Evolutionary conservation across 768 basidiomycete species (phyloP), one percentile per base, ranked within the genome.

Genomic region (Mycena olivaceomarginata): DNA sequence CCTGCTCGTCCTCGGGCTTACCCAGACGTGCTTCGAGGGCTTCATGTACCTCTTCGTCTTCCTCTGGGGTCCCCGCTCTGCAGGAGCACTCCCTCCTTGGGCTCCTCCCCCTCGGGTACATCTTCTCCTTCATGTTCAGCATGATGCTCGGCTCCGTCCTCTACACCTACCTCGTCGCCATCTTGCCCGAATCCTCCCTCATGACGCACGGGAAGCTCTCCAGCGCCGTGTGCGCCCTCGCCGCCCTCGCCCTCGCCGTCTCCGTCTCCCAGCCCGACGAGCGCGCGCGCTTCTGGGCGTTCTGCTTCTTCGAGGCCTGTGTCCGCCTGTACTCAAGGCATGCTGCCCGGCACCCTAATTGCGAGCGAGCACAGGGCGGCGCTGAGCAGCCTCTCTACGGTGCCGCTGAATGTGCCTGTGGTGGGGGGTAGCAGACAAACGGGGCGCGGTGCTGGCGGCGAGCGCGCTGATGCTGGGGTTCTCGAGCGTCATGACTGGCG

Each of bases 241-340:
- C 92, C 75, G 91, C 92, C 9, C 80, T 93, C 22, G 87, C 93
- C 3, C 88, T 95, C 41, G 90, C 90, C 0, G 73, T 86, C 20
- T 90, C 90, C 80, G 87, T 93, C 41, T 81, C 84, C 13, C 89
- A 87, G 10, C 75, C 79, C 15, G 85, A 84, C 73, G 91, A 92
- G 74, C 86, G 88, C 46, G 76, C 87, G 22, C 90, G 94, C 6
- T 95, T 95, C 80, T 94, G 91, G 90, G 91, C 93, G 16, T 95
- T 95, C 80, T 95, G 94, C 79, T 85, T 89, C 15, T 95, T 95
- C 77, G 94, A 95, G 82, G 93, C 90, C 18, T 95, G 93, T 81
- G 94, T 95, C 9, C 94, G 94, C 62, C 91, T 94, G 91, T 95
- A 95, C 81, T 95, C 94, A 95, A 74, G 94, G 94, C 40, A 95